These are phyloP conservation scores for Pugionium cornutum DNA, from an alignment of 345 rosid species.

Conservation along the genomic window DNA sequence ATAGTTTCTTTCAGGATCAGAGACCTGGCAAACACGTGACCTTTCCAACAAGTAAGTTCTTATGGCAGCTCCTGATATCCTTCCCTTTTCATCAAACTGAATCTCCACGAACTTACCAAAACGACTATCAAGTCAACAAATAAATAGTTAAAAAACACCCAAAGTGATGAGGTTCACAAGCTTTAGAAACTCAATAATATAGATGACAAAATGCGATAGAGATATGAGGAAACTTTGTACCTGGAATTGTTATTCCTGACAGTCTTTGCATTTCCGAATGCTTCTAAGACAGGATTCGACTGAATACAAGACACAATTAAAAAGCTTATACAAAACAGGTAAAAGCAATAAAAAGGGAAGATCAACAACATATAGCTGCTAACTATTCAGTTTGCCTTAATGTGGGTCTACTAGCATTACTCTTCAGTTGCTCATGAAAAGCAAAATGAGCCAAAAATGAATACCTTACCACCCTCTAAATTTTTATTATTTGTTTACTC, in stretches of 20 bases:
- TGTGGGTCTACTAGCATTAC: constrained; percentile 18
- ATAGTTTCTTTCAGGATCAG: constrained; percentile 98
- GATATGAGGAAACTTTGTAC: constrained; percentile 39
- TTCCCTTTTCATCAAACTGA: constrained; percentile 85
- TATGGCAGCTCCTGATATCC: constrained; percentile 98
- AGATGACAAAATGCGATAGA: not conserved
- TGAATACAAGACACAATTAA: constrained; percentile 44
- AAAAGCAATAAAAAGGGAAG: constrained; percentile 1
- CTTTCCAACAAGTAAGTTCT: constrained; percentile 97
- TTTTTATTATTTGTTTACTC: constrained; percentile 10
- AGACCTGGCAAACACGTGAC: constrained; percentile 99
- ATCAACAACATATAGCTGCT: constrained; percentile 25
- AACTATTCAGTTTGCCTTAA: constrained; percentile 16
- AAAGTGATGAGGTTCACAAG: constrained; percentile 2
- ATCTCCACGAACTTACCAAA: constrained; percentile 99
- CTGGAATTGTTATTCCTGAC: constrained; percentile 98
- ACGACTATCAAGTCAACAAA: constrained; percentile 60
- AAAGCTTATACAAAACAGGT: constrained; percentile 20
- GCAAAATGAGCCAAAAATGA: constrained; percentile 12
- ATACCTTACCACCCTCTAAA: constrained; percentile 18
- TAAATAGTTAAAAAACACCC: constrained; percentile 11
- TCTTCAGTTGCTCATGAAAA: constrained; percentile 16
- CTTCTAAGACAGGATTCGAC: constrained; percentile 99
- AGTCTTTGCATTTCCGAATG: constrained; percentile 99
- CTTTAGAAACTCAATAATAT: not conserved